phyloP scores from a whole-genome alignment of 2,329 filamentous ascomycete species.

The Fusarium tjaetaba region DNA sequence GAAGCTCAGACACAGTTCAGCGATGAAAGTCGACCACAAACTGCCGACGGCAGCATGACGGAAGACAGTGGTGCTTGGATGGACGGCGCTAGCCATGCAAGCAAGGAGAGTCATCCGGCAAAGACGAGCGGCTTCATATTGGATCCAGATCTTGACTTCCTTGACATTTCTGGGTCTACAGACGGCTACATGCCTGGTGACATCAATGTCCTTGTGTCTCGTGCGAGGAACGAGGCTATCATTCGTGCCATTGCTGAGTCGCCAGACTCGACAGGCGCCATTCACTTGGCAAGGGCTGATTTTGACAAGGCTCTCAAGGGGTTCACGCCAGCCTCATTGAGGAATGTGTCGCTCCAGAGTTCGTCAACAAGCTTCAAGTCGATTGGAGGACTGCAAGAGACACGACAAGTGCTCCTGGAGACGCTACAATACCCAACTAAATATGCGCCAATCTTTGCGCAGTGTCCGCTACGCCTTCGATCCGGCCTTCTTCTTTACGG shows the following conservation, averaged over 20 bases:
- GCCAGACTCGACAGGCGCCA: slow-evolving; percentile 55
- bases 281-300: slow-evolving; percentile 77
- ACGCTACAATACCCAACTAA: slow-evolving; percentile 97
- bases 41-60: slow-evolving; percentile 62
- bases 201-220: slow-evolving; percentile 82
- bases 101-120: slow-evolving; percentile 49
- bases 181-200: slow-evolving; percentile 99
- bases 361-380: slow-evolving; percentile 92
- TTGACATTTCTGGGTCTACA: slow-evolving; percentile 91
- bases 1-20: slow-evolving; percentile 50
- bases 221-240: slow-evolving; percentile 90
- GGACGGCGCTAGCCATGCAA: slow-evolving; percentile 72
- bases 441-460: slow-evolving; percentile 96
- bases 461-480: slow-evolving; percentile 92
- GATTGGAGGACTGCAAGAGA: slow-evolving; percentile 88
- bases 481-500: slow-evolving; percentile 94
- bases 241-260: slow-evolving; percentile 78
- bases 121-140: slow-evolving; percentile 74
- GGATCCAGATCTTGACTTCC: slow-evolving; percentile 82
- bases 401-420: slow-evolving; percentile 90
- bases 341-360: slow-evolving; percentile 92
- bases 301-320: slow-evolving; percentile 88
- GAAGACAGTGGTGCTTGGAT: slow-evolving; percentile 76
- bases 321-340: slow-evolving; percentile 93
- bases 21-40: slow-evolving; percentile 65